These are phyloP conservation scores for Thermothelomyces thermophilus DNA, from an alignment of 2,329 filamentous ascomycete genomes.

Conservation along the genomic window DNA sequence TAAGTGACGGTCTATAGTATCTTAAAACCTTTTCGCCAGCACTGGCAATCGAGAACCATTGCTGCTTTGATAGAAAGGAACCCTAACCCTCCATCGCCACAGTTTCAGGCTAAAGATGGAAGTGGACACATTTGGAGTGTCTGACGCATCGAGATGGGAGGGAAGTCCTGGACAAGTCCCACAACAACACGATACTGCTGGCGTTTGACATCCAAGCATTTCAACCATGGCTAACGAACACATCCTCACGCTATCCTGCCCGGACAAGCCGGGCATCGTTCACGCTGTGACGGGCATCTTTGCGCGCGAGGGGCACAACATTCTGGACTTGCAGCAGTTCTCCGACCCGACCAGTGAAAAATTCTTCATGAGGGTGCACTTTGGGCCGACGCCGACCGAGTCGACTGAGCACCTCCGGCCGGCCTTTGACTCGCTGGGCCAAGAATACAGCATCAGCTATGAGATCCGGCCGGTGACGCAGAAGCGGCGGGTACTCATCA, in stretches of 20 bases:
- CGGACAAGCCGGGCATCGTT: conserved; percentile 78
- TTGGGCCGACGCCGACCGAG: conserved; percentile 51
- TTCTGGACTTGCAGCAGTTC: conserved; percentile 80
- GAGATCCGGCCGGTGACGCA: conserved; percentile 60
- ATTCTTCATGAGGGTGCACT: conserved; percentile 88
- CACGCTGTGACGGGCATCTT: conserved; percentile 77
- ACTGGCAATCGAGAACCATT: too few species aligned
- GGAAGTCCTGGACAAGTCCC: neutral
- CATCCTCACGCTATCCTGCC: conserved; percentile 76
- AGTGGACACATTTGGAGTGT: conserved; percentile 4
- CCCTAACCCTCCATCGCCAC: neutral
- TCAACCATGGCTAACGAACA: conserved; percentile 48
- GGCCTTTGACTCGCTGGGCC: conserved; percentile 55
- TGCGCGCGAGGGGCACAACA: conserved; percentile 67
- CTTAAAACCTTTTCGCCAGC: too few species aligned
- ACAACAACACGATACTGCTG: neutral
- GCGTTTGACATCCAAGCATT: conserved; percentile 8
- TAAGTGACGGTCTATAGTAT: too few species aligned
- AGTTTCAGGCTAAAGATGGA: neutral
- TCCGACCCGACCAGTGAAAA: conserved; percentile 65
- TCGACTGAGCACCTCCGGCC: conserved; percentile 46
- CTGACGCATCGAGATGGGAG: neutral
- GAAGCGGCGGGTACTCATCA: conserved; percentile 73
- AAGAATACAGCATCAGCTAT: conserved; percentile 62
- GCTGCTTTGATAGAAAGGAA: too few species aligned